Conservation (phyloP, 2,329 filamentous ascomycete genomes). For the Calonectria pseudoreteaudii region DNA sequence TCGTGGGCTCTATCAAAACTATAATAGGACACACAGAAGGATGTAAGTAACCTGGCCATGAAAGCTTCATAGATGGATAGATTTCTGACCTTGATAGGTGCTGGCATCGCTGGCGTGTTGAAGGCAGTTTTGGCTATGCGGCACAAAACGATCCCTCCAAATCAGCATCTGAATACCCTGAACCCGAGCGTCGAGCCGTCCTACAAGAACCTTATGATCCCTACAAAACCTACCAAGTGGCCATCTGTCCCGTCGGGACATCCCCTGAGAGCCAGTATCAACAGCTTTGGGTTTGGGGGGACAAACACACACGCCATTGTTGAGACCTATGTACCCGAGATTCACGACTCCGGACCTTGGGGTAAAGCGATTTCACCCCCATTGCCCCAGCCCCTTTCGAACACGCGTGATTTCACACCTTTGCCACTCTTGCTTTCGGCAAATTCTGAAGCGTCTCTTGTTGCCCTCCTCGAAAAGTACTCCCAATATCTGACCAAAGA, state of each 20-base stretch:
- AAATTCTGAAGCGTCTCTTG: too few species aligned
- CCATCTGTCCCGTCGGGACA: slow-evolving; percentile 15
- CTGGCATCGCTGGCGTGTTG: slow-evolving; percentile 38
- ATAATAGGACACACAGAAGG: slow-evolving; percentile 42
- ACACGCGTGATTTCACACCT: too few species aligned
- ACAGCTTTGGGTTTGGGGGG: slow-evolving; percentile 54
- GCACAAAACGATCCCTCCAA: slow-evolving; percentile 42
- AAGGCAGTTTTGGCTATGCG: slow-evolving; percentile 31
- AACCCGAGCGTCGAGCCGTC: slow-evolving; percentile 43
- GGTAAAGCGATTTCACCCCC: too few species aligned
- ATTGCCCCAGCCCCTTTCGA: too few species aligned
- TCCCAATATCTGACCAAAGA: too few species aligned
- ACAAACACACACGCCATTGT: slow-evolving; percentile 56
- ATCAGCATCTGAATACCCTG: slow-evolving; percentile 42
- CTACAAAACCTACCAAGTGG: slow-evolving; percentile 27
- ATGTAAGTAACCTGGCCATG: too few species aligned
- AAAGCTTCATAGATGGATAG: too few species aligned
- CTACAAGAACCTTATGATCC: slow-evolving; percentile 34
- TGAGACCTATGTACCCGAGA: slow-evolving; percentile 26
- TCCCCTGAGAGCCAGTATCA: slow-evolving; percentile 38
- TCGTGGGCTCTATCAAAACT: slow-evolving; percentile 42
- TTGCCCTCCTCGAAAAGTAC: too few species aligned
- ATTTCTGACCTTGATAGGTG: too few species aligned
- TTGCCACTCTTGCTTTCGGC: too few species aligned
- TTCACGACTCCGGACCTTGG: too few species aligned